phyloP scores from a whole-genome alignment of 352 stramenopile genomes.

The Globisporangium viniferum region DNA sequence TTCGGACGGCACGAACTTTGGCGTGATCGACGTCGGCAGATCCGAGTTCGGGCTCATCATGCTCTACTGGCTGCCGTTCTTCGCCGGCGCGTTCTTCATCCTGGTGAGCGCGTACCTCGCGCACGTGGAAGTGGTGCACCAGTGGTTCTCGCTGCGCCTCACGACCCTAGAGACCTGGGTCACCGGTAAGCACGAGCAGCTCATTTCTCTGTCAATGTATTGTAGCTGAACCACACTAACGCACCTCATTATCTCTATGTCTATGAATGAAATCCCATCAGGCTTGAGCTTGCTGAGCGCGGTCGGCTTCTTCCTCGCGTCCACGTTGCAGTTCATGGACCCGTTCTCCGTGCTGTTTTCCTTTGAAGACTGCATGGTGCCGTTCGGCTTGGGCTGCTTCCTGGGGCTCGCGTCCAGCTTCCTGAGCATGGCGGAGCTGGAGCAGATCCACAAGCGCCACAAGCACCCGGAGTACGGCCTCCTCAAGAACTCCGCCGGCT shows the following conservation, averaged over 20 bases:
- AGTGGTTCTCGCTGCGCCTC: slow-evolving; percentile 78
- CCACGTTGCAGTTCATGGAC: slow-evolving; percentile 82
- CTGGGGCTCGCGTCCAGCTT: slow-evolving; percentile 61
- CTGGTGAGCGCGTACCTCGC: slow-evolving; percentile 71
- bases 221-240: not conserved
- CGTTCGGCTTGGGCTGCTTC: slow-evolving; percentile 67
- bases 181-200: slow-evolving; percentile 20
- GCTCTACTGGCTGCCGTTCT: slow-evolving; percentile 82
- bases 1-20: slow-evolving; percentile 60
- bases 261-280: slow-evolving; percentile 12
- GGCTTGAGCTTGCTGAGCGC: slow-evolving; percentile 60
- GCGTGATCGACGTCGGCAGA: slow-evolving; percentile 68
- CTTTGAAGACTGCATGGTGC: slow-evolving; percentile 66
- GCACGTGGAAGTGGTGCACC: slow-evolving; percentile 81
- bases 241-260: slow-evolving; percentile 7
- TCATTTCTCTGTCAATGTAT: not conserved
- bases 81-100: slow-evolving; percentile 75
- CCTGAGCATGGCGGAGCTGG: slow-evolving; percentile 70
- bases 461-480: slow-evolving; percentile 82
- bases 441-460: slow-evolving; percentile 76
- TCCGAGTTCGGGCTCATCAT: slow-evolving; percentile 64
- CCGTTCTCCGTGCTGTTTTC: slow-evolving; percentile 75
- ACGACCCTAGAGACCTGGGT: slow-evolving; percentile 56
- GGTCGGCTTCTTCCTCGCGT: slow-evolving; percentile 74
- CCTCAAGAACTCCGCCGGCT: slow-evolving; percentile 42